phyloP scores from a whole-genome alignment of 495 filamentous ascomycete species.

The Chaetomidium leptoderma region DNA sequence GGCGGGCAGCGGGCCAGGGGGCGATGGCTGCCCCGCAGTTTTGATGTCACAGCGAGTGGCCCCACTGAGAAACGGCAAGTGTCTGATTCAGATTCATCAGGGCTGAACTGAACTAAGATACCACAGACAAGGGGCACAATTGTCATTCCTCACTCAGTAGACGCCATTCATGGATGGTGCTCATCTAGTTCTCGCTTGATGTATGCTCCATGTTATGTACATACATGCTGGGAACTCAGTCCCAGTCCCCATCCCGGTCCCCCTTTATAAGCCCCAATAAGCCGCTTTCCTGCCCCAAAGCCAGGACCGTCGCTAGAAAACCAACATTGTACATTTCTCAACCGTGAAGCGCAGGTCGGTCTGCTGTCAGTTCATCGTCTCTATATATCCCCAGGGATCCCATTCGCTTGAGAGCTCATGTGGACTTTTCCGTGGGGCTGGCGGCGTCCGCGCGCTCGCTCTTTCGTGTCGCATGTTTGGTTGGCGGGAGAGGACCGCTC shows the following conservation, averaged over 20 bases:
- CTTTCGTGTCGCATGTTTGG: neutral
- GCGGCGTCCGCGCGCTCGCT: no score
- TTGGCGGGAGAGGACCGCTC: no score
- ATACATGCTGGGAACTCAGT: neutral
- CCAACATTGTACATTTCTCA: neutral
- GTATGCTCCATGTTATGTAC: constrained; percentile 1
- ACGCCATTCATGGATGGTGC: no score
- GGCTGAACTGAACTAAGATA: no score
- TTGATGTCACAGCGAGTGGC: constrained; percentile 9
- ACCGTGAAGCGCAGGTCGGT: neutral
- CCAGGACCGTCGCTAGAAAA: neutral
- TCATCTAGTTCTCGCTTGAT: no score
- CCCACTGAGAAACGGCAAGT: no score
- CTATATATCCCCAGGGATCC: no score
- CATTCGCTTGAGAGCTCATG: no score
- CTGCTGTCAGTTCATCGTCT: neutral
- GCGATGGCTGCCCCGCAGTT: constrained; percentile 7
- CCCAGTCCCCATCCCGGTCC: neutral
- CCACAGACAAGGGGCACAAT: no score
- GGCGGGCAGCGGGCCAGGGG: neutral
- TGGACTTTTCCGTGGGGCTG: no score
- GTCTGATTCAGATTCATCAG: no score
- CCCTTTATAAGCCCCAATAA: neutral
- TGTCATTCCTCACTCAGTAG: no score
- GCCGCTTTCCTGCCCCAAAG: neutral